These are phyloP conservation scores for Tricholoma hemisulphureum DNA, from an alignment of 768 basidiomycete genomes.

Conservation along the genomic window DNA sequence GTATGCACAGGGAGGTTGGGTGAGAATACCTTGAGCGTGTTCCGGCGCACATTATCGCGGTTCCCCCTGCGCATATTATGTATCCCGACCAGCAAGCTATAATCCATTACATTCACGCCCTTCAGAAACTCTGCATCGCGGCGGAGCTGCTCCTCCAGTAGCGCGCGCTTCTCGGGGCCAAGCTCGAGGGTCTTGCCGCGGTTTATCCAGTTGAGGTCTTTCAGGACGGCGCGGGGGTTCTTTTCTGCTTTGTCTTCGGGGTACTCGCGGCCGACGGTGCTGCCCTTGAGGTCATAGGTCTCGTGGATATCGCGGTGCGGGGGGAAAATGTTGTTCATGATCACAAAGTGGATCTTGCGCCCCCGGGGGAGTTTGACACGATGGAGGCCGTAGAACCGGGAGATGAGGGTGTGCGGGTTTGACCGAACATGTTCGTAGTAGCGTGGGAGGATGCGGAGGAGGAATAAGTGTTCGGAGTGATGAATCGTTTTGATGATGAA, in stretches of 20 bases:
- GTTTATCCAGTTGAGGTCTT: slow-evolving; percentile 97
- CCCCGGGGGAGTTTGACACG: slow-evolving; percentile 95
- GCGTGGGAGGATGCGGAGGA: slow-evolving; percentile 75
- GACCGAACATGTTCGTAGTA: slow-evolving; percentile 84
- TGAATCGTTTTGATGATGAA: slow-evolving; percentile 99
- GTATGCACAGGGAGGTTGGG: slow-evolving; percentile 59
- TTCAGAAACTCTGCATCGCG: slow-evolving; percentile 86
- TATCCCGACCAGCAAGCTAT: slow-evolving; percentile 90
- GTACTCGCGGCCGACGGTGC: slow-evolving; percentile 84
- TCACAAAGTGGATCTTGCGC: slow-evolving; percentile 96
- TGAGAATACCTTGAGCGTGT: slow-evolving; percentile 91
- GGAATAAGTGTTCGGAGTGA: slow-evolving; percentile 91
- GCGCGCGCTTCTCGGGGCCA: slow-evolving; percentile 93
- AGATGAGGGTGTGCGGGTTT: slow-evolving; percentile 93
- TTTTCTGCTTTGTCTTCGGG: slow-evolving; percentile 76
- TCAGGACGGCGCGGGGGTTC: slow-evolving; percentile 87
- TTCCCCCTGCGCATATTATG: slow-evolving; percentile 92
- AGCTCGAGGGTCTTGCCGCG: slow-evolving; percentile 74
- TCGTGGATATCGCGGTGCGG: slow-evolving; percentile 97
- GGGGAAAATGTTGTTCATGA: slow-evolving; percentile 99
- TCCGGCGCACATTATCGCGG: slow-evolving; percentile 85
- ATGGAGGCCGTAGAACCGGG: slow-evolving; percentile 95
- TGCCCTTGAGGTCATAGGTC: slow-evolving; percentile 96
- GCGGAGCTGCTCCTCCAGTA: slow-evolving; percentile 87
- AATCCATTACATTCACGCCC: slow-evolving; percentile 89